Evolutionary conservation across 176 grass and related monocot species (phyloP).

Genomic region (Aegilops tauschii): DNA sequence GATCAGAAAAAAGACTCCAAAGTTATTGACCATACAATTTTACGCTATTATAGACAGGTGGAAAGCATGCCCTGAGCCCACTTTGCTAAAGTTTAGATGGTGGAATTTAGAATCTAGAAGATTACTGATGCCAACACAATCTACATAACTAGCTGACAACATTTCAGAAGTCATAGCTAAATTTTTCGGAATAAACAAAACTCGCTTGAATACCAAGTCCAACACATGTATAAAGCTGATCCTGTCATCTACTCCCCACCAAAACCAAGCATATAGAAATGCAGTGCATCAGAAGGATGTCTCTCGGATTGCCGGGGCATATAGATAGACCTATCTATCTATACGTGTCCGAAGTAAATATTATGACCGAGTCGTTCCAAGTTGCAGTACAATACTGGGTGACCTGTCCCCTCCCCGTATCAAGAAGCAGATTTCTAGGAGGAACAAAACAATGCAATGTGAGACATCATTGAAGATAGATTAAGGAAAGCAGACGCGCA

Average conservation of each 20-base stretch:
- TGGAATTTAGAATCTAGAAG: not conserved
- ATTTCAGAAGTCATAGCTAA: not conserved
- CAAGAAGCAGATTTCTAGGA: slow-evolving; percentile 8
- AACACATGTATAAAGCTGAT: not conserved
- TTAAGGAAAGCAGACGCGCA: slow-evolving; percentile 2
- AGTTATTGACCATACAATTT: not conserved
- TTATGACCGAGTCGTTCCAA: not conserved
- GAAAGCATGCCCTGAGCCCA: not conserved
- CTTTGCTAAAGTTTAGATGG: not conserved
- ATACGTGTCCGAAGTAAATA: not conserved
- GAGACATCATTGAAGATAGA: slow-evolving; percentile 27
- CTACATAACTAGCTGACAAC: not conserved
- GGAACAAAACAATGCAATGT: slow-evolving; percentile 34
- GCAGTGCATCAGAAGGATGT: not conserved
- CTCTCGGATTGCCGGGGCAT: not conserved
- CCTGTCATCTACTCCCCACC: not conserved
- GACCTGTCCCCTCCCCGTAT: not conserved
- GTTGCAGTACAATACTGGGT: not conserved
- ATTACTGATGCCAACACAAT: not conserved
- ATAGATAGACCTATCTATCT: not conserved
- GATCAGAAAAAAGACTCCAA: too few species aligned
- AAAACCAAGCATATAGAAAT: not conserved
- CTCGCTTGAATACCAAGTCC: not conserved
- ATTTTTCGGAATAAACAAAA: not conserved
- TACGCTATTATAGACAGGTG: not conserved